Evolutionary conservation across 169 alveolate species (phyloP), one percentile per base, ranked within the genome.

Genomic region (Plasmodium relictum): DNA sequence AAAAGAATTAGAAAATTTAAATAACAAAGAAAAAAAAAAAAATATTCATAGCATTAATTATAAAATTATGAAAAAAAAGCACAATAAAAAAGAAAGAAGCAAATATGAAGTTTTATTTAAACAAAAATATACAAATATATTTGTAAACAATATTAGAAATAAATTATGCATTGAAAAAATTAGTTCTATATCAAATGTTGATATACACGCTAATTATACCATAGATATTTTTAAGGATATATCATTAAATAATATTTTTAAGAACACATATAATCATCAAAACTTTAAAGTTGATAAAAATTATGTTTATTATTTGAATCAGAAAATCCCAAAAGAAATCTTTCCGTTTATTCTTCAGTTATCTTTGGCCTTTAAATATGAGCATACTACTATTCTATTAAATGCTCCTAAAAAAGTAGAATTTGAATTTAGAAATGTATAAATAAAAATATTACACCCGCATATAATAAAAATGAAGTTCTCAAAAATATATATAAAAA

Each of bases 41-140:
- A 56, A 52, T 22, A 68, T 26, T 18, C 31, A 52, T 14, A 42
- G 20, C 31, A 68, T 50, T 41, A 56, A 66, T 12, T 24, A 61
- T 74, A 62, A 62, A 18, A 26, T 74, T 74, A 63, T 63, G 22
- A 83, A 54, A 37, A 83, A 83, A 68, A 83, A 83, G 20, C 91
- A 83, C 66, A 83, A 83, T 54, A 83, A 83, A 69, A 83, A 83
- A 59, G 44, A 66, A 83, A 83, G 3, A 83, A 83, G 91, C 54
- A 83, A 83, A 68, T 83, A 83, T 71, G 91, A 83, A 83, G 45
- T 63, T 52, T 83, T 83, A 61, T 83, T 83, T 83, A 83, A 83
- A 54, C 74, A 68, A 61, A 83, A 62, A 83, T 83, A 83, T 61
- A 83, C 56, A 12, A 83, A 83, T 68, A 69, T 83, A 50, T 54